These are phyloP conservation scores for Xylaria sp. DNA, from an alignment of 2,329 filamentous ascomycete species.

Conservation along the genomic window DNA sequence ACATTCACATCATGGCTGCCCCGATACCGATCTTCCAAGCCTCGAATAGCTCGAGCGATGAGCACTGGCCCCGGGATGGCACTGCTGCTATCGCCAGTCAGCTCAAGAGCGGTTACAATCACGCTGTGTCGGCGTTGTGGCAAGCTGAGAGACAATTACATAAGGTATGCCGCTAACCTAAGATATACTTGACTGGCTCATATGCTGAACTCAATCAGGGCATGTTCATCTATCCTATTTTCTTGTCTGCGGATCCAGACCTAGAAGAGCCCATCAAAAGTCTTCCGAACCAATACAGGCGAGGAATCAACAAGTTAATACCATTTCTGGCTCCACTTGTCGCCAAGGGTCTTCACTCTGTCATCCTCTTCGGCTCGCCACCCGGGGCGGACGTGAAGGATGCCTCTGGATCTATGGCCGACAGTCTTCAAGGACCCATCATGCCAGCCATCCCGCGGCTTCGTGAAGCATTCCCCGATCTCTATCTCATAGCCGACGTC, in stretches of 20 bases:
- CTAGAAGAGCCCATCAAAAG: constrained; percentile 91
- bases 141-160: constrained; percentile 20
- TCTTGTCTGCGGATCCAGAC: constrained; percentile 92
- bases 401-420: constrained; percentile 88
- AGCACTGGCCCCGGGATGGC: constrained; percentile 16
- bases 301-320: constrained; percentile 85
- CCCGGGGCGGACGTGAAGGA: constrained; percentile 85
- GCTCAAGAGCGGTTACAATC: constrained; percentile 21
- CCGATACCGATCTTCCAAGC: constrained; percentile 4
- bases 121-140: constrained; percentile 13
- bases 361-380: constrained; percentile 95
- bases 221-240: constrained; percentile 98
- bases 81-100: constrained; percentile 19
- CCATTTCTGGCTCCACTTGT: constrained; percentile 87
- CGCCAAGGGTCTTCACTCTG: constrained; percentile 86
- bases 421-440: constrained; percentile 91
- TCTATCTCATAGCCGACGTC: constrained; percentile 92
- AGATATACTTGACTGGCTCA: background rate
- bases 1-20: constrained; percentile 5
- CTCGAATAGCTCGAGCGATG: constrained; percentile 6
- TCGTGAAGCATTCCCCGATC: constrained; percentile 82
- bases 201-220: constrained; percentile 64
- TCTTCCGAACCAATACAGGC: constrained; percentile 87
- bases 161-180: constrained; percentile 6
- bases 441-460: constrained; percentile 87